Conservation (phyloP, 1,284 basidiomycete genomes). For the Ceratobasidium sp. region DNA sequence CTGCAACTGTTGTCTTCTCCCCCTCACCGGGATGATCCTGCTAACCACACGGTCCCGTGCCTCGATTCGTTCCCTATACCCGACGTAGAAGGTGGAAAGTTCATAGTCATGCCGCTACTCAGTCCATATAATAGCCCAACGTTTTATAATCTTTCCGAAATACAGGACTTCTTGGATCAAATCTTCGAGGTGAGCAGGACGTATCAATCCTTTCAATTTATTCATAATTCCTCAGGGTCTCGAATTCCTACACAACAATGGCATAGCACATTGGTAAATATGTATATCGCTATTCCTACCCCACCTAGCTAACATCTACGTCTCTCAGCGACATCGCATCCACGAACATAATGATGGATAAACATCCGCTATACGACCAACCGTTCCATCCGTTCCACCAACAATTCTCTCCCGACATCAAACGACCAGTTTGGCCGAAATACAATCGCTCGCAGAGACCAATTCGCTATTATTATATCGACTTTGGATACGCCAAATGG, state of each 20-base stretch:
- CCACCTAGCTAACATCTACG: not conserved
- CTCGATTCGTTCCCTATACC: constrained; percentile 9
- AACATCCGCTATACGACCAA: not conserved
- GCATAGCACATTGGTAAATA: constrained; percentile 18
- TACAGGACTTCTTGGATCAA: not conserved
- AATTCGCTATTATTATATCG: constrained; percentile 28
- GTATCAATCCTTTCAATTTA: not conserved
- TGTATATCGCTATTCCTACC: not conserved
- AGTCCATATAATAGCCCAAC: not conserved
- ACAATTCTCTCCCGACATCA: not conserved
- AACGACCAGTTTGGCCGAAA: not conserved
- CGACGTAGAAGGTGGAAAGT: not conserved
- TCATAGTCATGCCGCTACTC: not conserved
- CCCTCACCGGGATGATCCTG: not conserved
- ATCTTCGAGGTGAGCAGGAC: not conserved
- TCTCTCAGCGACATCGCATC: constrained; percentile 23
- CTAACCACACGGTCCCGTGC: not conserved
- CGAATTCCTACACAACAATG: constrained; percentile 3
- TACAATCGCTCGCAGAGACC: not conserved
- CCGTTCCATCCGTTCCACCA: constrained; percentile 25
- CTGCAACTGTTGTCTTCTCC: not conserved
- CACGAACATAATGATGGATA: constrained; percentile 25
- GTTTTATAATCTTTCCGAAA: not conserved
- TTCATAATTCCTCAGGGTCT: constrained; percentile 11
- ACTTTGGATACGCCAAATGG: constrained; percentile 31